Evolutionary conservation across 2,329 filamentous ascomycete species (phyloP), one percentile per base, ranked within the genome.

Genomic region (Ophiostoma sp.): DNA sequence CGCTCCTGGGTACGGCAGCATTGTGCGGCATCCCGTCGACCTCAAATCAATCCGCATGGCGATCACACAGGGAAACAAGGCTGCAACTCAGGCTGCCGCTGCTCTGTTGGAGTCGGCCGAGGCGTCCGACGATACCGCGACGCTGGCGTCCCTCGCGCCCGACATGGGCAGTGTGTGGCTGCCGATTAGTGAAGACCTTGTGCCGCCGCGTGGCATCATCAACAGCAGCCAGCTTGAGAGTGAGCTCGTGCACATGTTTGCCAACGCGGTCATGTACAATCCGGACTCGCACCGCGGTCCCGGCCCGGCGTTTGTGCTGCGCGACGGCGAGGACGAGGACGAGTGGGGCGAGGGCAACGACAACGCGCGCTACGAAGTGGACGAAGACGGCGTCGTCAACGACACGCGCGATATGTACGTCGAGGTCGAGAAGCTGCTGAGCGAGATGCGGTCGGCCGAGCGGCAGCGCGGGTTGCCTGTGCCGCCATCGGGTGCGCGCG

Each of bases 191-290:
- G 85, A 89, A 65, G 92, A 97, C 69, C 82, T 97, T 40, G 83
- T 94, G 2, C 92, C 94, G 2, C 94, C 95, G 0, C 91, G 88
- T 73, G 92, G 89, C 27, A 97, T 98, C 74, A 91, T 98, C 77
- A 98, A 98, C 77, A 93, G 91, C 66, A 87, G 90, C 1, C 95
- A 98, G 76, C 83, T 98, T 16, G 94, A 98, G 78, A 92, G 93
- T 72, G 94, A 98, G 77, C 81, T 98, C 11, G 92, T 96, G 74
- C 91, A 96, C 74, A 97, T 98, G 91, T 97, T 98, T 77, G 92
- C 93, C 73, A 98, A 98, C 75, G 94, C 95, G 18, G 90, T 97
- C 78, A 98, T 99, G 95, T 99, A 97, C 81, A 98, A 98, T 74
- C 88, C 91, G 0, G 92, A 96, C 71, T 88, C 89, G 0, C 83